Evolutionary conservation across 202 grass and related monocot species (phyloP), one percentile per base, ranked within the genome.

Genomic region (Carex arenaria): DNA sequence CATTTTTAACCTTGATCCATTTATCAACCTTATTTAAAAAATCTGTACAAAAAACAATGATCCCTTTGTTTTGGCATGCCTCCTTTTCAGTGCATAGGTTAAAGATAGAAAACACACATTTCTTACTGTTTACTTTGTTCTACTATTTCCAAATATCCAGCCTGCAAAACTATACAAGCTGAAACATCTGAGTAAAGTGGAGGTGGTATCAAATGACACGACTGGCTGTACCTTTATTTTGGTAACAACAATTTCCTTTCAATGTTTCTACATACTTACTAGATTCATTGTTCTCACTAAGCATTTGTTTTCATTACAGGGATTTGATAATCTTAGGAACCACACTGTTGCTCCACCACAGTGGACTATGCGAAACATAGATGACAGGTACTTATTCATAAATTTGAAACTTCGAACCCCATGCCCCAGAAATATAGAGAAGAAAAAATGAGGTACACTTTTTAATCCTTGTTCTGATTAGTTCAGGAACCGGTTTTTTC

Each of bases 221-320:
- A 94, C 86, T 67, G 91, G 97, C 82, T 99, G 97, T 80, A 96
- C 97, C 80, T 99, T 99, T 90, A 91, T 99, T 89, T 88, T 99
- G 97, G 97, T 99, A 78, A 97, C 82, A 54, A 77, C 61, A 59
- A 80, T 57, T 80, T 52, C 61, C 36, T 69, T 86, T 19, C 11
- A 42, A 77, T 19, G n/a, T 62, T 42, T 66, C 22, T 79, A 30
- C 60, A 77, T 85, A 51, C 8, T 79, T 85, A 23, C 40, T 80
- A 38, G 10, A 55, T 69, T 68, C 40, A 82, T 20, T 81, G 61
- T 59, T 49, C 51, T 71, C 81, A 80, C 51, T 87, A 86, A 85
- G 36, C 8, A 61, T 31, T 84, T 51, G 12, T 76, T 82, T 84
- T 56, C 34, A 76, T 73, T 87, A 55, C 78, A 99, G 97, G 93